Evolutionary conservation across 352 stramenopile genomes (phyloP).

Genomic region (Phytophthora nicotianae): DNA sequence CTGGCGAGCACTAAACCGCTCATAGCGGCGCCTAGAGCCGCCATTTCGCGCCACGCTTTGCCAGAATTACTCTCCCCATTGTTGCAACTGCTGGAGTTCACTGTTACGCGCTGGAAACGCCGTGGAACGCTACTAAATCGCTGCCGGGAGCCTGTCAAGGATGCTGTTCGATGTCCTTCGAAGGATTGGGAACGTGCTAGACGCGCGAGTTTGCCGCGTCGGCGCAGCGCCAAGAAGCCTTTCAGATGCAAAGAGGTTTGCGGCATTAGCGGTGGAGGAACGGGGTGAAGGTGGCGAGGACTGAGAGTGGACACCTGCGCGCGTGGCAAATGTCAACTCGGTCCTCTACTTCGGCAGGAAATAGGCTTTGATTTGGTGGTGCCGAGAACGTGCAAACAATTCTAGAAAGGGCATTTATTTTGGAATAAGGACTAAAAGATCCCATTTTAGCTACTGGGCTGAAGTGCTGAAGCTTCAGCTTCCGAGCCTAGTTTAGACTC

Average conservation of each 20-base stretch:
- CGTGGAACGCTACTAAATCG: slow-evolving; percentile 4
- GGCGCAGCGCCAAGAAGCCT: slow-evolving; percentile 28
- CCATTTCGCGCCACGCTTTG: slow-evolving; percentile 12
- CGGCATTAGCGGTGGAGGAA: slow-evolving; percentile 21
- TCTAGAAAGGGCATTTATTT: slow-evolving; percentile 1
- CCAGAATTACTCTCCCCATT: slow-evolving; percentile 6
- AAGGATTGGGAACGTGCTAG: neutral
- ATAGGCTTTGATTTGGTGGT: slow-evolving; percentile 18
- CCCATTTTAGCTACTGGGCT: neutral
- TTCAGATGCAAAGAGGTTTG: slow-evolving; percentile 15
- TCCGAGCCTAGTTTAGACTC: neutral
- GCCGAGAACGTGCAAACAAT: slow-evolving; percentile 22
- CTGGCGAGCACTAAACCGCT: slow-evolving; percentile 18
- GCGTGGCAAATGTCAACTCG: slow-evolving; percentile 10
- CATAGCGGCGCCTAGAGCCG: slow-evolving; percentile 26
- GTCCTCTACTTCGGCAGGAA: slow-evolving; percentile 19
- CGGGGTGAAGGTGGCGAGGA: neutral
- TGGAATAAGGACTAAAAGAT: neutral
- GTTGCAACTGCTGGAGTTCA: slow-evolving; percentile 14
- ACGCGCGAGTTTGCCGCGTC: slow-evolving; percentile 21
- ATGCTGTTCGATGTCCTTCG: neutral
- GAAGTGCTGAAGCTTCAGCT: neutral
- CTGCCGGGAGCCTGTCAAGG: neutral
- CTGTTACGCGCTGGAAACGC: slow-evolving; percentile 13
- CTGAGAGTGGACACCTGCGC: slow-evolving; percentile 9